Evolutionary conservation across 2,329 filamentous ascomycete species (phyloP), one percentile per base, ranked within the genome.

Genomic region (Exserohilum rostratum): DNA sequence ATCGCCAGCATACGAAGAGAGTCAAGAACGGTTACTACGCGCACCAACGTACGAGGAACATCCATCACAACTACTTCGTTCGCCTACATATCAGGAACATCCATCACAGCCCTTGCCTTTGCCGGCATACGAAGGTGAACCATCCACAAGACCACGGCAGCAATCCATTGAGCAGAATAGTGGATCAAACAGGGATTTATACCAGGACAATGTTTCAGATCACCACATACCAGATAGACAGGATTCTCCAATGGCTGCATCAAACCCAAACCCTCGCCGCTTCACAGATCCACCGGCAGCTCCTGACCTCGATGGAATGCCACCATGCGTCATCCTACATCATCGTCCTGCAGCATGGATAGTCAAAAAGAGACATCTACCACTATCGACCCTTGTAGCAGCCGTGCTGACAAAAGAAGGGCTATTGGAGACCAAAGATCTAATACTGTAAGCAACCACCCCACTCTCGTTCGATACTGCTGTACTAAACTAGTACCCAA

Each of bases 271-370:
- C 29, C 4, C 7, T 13, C 5, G 27, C 17, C 7, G 27, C n/a
- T 33, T 29, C 27, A 29, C 31, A 9, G 50, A 48, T 11, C 12
- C 35, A 0, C n/a, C 18, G 17, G 17, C 35, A 15, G 17, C 29
- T 12, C 27, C 29, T 3, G 20, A 27, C 6, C 38, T 56, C 3
- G 43, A 58, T 9, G 48, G 62, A n/a, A 18, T 58, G 13, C 52
- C 47, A 35, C 37, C 51, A 15, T 75, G 72, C 50, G 62, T 55
- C 17, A 44, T 75, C 1, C 43, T 70, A 2, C 63, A 50, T 0
- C 50, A 69, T 11, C 60, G 66, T 5, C 64, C 58, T 2, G 72
- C 71, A 13, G 60, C 67, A 2, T 75, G 69, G 70, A 53, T 63
- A 2, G 50, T 71, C 1, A 68, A 67, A 39, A 57, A 50, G 20